Evolutionary conservation across 176 grass and related monocot genomes (phyloP), one percentile per base, ranked within the genome.

Genomic region (Oryza meyeriana): DNA sequence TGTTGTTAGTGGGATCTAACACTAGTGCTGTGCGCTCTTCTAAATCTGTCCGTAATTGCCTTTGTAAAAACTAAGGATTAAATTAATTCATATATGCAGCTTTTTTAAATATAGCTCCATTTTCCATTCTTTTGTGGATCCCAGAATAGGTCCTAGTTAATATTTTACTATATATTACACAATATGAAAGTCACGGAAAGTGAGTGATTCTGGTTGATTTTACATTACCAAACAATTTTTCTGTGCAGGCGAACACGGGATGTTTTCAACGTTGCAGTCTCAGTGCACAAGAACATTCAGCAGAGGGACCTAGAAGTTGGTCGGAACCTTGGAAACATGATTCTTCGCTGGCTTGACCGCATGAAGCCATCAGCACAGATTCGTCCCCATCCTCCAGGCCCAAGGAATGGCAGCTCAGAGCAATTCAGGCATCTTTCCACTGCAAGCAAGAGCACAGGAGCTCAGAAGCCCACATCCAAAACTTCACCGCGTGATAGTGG

Each of bases 361-460:
- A 95, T 98, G 90, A 98, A 98, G 80, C 96, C 96, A 44, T 95
- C 96, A 0, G 96, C 96, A 41, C 87, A 95, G 89, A 98, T 98
- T 80, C 89, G 96, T 0, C 89, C 90, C 55, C 88, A 79, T 71
- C 39, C 81, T 81, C 72, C 77, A 67, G 72, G 33, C 12, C 66
- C 30, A 32, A 17, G 73, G 52, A 64, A 82, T 44, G 79, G 44
- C 63, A 77, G 27, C 63, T 68, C 64, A 0, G 80, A 87, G 45
- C 71, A 66, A 4, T 79, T 68, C 71, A 88, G 76, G 61, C 61
- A 81, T 79, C 58, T 78, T 22, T 38, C 78, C 1, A 84, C 45
- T 72, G 74, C 76, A 57, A 86, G 57, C 58, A 90, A 75, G 57
- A 64, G 66, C 66, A 45, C 48, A 12, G 89, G 85, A 77, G 71